A percentile compares a stretch with the other conserved stretches of the same genome.
Evolutionary conservation across 805 yeast species (phyloP).

Genomic region (Peterozyma xylosa): DNA sequence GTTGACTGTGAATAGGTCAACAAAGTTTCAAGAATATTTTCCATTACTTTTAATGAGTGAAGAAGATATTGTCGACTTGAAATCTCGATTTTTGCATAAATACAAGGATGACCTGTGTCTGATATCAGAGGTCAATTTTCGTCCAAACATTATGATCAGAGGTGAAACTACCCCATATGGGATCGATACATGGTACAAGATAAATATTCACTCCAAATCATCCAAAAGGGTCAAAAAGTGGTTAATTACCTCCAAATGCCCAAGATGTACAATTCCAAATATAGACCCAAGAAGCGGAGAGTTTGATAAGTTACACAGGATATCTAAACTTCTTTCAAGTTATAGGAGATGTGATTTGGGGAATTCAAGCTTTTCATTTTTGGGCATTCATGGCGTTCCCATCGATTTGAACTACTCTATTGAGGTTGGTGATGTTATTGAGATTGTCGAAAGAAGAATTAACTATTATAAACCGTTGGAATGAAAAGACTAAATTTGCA

Average conservation of each 20-base stretch:
- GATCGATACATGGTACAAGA: constrained; percentile 19
- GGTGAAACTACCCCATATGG: constrained; percentile 15
- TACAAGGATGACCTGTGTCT: constrained; percentile 9
- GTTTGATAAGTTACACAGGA: neutral
- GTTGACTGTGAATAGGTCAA: constrained; percentile 7
- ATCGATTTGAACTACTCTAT: constrained; percentile 2
- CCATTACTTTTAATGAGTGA: constrained; percentile 19
- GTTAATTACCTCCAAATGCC: constrained; percentile 18
- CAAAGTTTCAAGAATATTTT: constrained; percentile 23
- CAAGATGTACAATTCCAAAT: constrained; percentile 21
- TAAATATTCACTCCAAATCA: constrained; percentile 11
- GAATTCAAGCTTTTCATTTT: constrained; percentile 2
- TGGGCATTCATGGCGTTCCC: constrained; percentile 7
- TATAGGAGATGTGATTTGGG: constrained; percentile 8
- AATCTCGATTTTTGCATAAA: constrained; percentile 4
- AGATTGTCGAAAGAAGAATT: constrained; percentile 3
- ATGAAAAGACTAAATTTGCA: too few relatives aligned
- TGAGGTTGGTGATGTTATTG: constrained; percentile 5
- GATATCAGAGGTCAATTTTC: constrained; percentile 14
- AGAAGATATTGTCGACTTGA: constrained; percentile 14
- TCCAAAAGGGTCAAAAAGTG: constrained; percentile 8
- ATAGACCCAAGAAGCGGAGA: constrained; percentile 14
- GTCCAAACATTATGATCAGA: constrained; percentile 19
- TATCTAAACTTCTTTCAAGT: constrained; percentile 2
- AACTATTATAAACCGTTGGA: constrained; percentile 8